Evolutionary conservation across 495 filamentous ascomycete species (phyloP).

Genomic region (Daldinia vernicosa): DNA sequence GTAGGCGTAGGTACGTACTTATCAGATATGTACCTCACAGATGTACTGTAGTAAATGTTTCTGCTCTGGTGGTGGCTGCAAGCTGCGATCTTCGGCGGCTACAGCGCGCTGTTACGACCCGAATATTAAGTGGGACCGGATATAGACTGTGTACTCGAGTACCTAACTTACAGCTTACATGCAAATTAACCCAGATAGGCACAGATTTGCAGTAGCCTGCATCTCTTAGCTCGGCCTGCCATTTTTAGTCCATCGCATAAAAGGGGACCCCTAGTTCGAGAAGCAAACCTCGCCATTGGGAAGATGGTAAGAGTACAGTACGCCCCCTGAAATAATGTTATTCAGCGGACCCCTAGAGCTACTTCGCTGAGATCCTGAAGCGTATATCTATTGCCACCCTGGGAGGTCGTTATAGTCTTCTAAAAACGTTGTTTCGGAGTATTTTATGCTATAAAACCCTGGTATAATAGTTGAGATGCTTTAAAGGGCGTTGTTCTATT

Average conservation of each 20-base stretch:
- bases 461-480: no score
- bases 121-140: constrained; percentile 25
- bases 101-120: constrained; percentile 40
- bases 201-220: constrained; percentile 32
- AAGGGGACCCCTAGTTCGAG: constrained; percentile 29
- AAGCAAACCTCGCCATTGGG: constrained; percentile 32
- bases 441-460: no score
- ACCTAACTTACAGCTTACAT: constrained; percentile 17
- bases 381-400: no score
- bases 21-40: background rate
- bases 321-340: no score
- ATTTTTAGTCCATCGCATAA: constrained; percentile 37
- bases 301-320: constrained; percentile 8
- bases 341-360: no score
- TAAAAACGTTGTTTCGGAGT: no score
- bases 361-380: no score
- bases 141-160: constrained; percentile 28
- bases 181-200: constrained; percentile 31
- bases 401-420: no score
- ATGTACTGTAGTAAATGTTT: background rate
- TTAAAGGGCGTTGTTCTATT: no score
- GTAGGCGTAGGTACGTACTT: background rate
- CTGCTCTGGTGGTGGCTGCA: constrained; percentile 8
- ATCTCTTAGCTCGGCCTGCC: constrained; percentile 34
- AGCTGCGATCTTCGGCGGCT: constrained; percentile 44